Conservation (phyloP, 2,329 filamentous ascomycete genomes). For the Ilyonectria mors-panacis region DNA sequence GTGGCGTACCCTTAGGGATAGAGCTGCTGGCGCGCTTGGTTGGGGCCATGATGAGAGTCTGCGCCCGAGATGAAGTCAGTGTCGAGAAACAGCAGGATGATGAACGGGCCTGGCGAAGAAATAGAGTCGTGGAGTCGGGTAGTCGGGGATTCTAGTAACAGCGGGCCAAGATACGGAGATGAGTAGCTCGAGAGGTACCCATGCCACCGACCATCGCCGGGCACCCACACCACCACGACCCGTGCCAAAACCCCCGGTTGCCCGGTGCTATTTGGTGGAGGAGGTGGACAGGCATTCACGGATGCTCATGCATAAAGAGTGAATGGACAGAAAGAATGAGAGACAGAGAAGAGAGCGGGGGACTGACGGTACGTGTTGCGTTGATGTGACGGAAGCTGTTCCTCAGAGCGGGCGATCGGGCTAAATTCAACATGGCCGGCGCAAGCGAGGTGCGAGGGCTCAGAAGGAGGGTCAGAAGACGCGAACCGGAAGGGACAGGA, state of each 20-base stretch:
- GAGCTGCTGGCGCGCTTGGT: slow-evolving; percentile 71
- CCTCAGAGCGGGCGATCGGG: slow-evolving; percentile 53
- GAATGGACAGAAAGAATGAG: slow-evolving; percentile 17
- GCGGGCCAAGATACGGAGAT: neutral
- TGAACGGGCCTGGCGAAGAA: neutral
- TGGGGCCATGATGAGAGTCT: slow-evolving; percentile 64
- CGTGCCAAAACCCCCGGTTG: slow-evolving; percentile 10
- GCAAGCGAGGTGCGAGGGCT: slow-evolving; percentile 13
- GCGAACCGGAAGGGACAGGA: slow-evolving; percentile 19
- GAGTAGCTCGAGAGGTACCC: slow-evolving; percentile 11
- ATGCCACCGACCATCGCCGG: slow-evolving; percentile 1
- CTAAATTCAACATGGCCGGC: slow-evolving; percentile 55
- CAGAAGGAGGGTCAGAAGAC: slow-evolving; percentile 16
- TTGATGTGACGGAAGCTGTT: slow-evolving; percentile 52
- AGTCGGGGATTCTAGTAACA: neutral
- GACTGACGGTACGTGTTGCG: slow-evolving; percentile 47
- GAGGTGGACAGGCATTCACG: neutral
- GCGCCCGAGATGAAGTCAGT: slow-evolving; percentile 34
- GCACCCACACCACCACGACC: slow-evolving; percentile 2
- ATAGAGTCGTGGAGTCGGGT: neutral
- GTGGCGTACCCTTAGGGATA: slow-evolving; percentile 63
- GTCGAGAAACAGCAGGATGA: slow-evolving; percentile 6
- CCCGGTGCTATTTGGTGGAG: slow-evolving; percentile 8
- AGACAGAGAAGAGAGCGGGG: slow-evolving; percentile 3
- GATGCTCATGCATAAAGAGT: neutral